Evolutionary conservation across 441 rosid species (phyloP), one percentile per base, ranked within the genome.

Genomic region (Populus tomentosa): DNA sequence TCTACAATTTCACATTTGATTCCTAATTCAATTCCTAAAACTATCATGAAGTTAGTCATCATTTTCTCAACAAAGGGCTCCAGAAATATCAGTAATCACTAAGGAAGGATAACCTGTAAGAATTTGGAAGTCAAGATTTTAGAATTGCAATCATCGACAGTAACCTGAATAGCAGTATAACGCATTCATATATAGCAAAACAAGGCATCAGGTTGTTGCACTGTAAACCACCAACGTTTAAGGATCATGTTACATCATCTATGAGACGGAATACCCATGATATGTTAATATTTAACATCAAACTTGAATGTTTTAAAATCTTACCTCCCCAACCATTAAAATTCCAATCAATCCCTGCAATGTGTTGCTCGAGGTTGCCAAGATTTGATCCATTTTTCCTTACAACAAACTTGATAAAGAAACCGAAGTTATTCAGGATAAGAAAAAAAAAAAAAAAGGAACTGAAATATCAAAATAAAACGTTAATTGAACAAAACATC

Each of bases 241-340:
- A 65, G 53, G 5, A 75, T 32, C 33, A 56, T 71, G 13, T 33
- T 36, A 14, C 5, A 38, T 74, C 16, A 35, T 68, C 21, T 66
- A 64, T 69, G 35, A 53, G 67, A 75, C 23, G 68, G 23, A 56
- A 16, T 46, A 13, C 7, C 14, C 21, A 32, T 73, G 40, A 73
- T 14, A 23, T 18, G 61, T 46, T 24, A 23, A 42, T 42, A 24
- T 42, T 21, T 20, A 5, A 53, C 0, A 16, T 9, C 11, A 71
- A 13, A 67, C 33, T 32, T 68, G 28, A 53, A 61, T 53, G 20
- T 26, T 21, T 32, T 63, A 30, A 33, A 75, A 75, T 67, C 82
- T 81, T 70, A 91, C 97, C 97, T 89, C 97, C 98, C 94, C 95
- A 93, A 53, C 91, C 86, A 79, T 95, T 95, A 80, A 95, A 95